Evolutionary conservation across 345 rosid species (phyloP).

Genomic region (Syzygium aromaticum): DNA sequence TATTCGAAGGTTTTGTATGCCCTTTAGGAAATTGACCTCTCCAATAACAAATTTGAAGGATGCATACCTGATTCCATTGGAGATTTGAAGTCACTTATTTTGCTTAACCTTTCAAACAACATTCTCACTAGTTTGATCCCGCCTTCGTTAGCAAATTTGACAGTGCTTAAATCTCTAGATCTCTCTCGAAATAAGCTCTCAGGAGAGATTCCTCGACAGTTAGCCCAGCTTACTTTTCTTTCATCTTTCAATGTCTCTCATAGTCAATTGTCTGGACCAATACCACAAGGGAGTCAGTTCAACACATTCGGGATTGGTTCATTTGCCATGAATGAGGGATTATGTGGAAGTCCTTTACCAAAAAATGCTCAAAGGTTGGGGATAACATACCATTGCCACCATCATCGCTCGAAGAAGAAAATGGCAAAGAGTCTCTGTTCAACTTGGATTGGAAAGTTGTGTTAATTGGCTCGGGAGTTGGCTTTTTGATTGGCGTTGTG

Average conservation of each 20-base stretch:
- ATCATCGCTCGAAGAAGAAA: neutral
- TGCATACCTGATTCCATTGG: neutral
- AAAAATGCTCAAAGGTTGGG: neutral
- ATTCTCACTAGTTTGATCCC: neutral
- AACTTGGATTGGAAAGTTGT: neutral
- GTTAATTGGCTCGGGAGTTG: neutral
- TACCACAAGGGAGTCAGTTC: slow-evolving; percentile 1
- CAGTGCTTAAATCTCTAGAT: neutral
- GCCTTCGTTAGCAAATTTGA: neutral
- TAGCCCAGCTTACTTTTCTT: neutral
- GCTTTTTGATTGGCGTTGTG: neutral
- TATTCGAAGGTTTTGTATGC: neutral
- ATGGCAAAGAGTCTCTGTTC: neutral
- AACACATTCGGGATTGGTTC: neutral
- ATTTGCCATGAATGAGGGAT: neutral
- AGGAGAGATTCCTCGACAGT: neutral
- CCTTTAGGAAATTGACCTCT: neutral
- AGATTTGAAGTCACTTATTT: neutral
- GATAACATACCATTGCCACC: neutral
- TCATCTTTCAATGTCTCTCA: neutral
- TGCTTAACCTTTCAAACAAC: neutral
- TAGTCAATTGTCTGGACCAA: neutral
- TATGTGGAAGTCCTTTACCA: slow-evolving; percentile 3
- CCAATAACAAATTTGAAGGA: neutral
- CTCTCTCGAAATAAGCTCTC: neutral